Base-by-base conservation (phyloP, 148 eudicot genomes). In the Rheum nobile region DNA sequence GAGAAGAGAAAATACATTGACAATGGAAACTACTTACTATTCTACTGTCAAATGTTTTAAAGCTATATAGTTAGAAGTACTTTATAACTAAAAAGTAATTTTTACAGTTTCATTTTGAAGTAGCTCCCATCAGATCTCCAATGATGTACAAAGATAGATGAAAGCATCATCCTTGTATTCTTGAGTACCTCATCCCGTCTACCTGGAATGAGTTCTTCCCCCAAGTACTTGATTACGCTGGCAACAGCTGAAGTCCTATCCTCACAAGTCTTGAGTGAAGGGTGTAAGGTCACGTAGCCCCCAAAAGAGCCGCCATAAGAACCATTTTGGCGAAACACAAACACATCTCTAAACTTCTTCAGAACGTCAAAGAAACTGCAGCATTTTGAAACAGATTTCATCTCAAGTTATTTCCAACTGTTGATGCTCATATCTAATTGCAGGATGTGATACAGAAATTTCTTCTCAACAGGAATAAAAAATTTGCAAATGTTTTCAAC, bases 141-240 rank as follows among this genome's bases (percentile, higher is more conserved):
- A 61, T 61, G 16, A 4, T 61, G 16, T 14, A 61, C 21, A 65
- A 16, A 65, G 10, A 65, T 14, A 65, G 22, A 31, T 14, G 10
- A 31, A 31, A 65, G 41, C 38, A 34, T 14, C 41, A 65, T 32
- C 39, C 41, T 13, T 34, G 24, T 31, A 34, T 34, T 5, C 21
- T 32, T 31, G 39, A 72, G 79, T 89, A 94, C 97, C 97, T 94
- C 98, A 79, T 94, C 88, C 76, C 97, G 87, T 77, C 86, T 89
- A 86, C 97, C 97, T 65, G 97, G 96, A 80, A 94, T 85, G 69
- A 89, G 77, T 77, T 85, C 79, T 82, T 88, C 87, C 22, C 93
- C 93, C 72, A 94, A 83, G 83, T 80, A 37, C 75, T 84, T 84
- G 72, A 94, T 78, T 47, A 91, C 91, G 76, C 82, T 73, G 59